Evolutionary conservation across 805 yeast species (phyloP).

Genomic region (Metschnikowia noctiluminum): DNA sequence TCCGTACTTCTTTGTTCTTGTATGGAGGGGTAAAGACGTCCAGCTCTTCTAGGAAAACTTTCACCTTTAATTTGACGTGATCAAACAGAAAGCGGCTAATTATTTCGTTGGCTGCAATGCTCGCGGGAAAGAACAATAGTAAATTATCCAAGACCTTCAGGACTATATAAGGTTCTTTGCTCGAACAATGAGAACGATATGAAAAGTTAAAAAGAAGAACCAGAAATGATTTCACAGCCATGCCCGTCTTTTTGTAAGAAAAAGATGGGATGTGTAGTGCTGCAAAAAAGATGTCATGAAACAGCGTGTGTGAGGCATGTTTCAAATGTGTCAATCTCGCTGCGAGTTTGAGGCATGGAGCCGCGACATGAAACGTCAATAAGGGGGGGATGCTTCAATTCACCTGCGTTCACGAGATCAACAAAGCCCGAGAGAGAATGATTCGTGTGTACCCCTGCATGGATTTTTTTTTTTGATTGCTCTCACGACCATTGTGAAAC

Average conservation of each 20-base stretch:
- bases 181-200: neutral
- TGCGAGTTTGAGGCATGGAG: neutral
- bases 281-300: conserved; percentile 5
- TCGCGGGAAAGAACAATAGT: too few relatives aligned
- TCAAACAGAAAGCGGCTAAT: too few relatives aligned
- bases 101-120: too few relatives aligned
- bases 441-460: too few relatives aligned
- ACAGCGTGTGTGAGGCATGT: conserved; percentile 7
- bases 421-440: neutral
- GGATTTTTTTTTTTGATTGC: too few relatives aligned
- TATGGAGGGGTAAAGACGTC: too few relatives aligned
- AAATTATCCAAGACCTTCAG: too few relatives aligned
- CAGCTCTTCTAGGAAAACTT: too few relatives aligned
- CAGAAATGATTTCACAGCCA: neutral
- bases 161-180: too few relatives aligned
- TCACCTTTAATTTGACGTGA: too few relatives aligned
- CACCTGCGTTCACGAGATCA: neutral
- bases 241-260: conserved; percentile 3
- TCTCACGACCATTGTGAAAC: too few relatives aligned
- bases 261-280: conserved; percentile 1
- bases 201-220: neutral
- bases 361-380: conserved; percentile 1
- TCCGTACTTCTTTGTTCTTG: too few relatives aligned
- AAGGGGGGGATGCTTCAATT: neutral
- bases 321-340: conserved; percentile 4